Evolutionary conservation across 805 yeast species (phyloP).

Genomic region (Huiozyma naganishii): DNA sequence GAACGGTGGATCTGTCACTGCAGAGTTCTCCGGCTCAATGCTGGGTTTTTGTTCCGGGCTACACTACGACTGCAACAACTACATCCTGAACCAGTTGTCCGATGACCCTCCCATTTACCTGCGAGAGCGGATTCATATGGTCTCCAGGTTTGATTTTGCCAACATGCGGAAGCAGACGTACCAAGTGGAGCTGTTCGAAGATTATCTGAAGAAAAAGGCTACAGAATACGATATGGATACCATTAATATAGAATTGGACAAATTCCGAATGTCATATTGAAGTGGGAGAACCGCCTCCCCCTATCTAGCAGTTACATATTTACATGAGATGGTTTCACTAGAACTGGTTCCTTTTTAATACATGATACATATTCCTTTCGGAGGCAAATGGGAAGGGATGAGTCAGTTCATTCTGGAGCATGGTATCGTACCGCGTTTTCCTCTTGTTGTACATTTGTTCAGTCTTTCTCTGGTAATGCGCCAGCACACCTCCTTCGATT

Average conservation of each 20-base stretch:
- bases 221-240: slow-evolving; percentile 16
- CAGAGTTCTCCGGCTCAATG: slow-evolving; percentile 9
- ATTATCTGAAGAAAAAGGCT: slow-evolving; percentile 13
- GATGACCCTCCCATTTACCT: slow-evolving; percentile 43
- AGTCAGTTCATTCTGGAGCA: slow-evolving; percentile 15
- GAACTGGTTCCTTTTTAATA: slow-evolving; percentile 2
- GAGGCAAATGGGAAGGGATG: slow-evolving; percentile 12
- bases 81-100: slow-evolving; percentile 33
- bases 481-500: slow-evolving; percentile 10
- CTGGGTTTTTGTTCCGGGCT: slow-evolving; percentile 52
- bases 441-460: slow-evolving; percentile 17
- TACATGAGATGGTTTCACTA: background rate
- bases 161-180: slow-evolving; percentile 4
- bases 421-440: slow-evolving; percentile 11
- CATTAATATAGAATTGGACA: background rate
- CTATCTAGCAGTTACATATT: background rate
- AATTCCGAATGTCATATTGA: background rate
- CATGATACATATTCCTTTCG: slow-evolving; percentile 8
- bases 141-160: slow-evolving; percentile 4
- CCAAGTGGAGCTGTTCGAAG: slow-evolving; percentile 30
- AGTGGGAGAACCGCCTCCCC: background rate
- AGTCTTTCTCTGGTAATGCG: slow-evolving; percentile 12
- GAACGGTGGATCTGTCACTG: slow-evolving; percentile 7
- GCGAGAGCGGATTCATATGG: slow-evolving; percentile 41
- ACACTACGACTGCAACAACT: slow-evolving; percentile 73